Evolutionary conservation across 805 yeast genomes (phyloP).

Genomic region (Kodamaea fukazawae): DNA sequence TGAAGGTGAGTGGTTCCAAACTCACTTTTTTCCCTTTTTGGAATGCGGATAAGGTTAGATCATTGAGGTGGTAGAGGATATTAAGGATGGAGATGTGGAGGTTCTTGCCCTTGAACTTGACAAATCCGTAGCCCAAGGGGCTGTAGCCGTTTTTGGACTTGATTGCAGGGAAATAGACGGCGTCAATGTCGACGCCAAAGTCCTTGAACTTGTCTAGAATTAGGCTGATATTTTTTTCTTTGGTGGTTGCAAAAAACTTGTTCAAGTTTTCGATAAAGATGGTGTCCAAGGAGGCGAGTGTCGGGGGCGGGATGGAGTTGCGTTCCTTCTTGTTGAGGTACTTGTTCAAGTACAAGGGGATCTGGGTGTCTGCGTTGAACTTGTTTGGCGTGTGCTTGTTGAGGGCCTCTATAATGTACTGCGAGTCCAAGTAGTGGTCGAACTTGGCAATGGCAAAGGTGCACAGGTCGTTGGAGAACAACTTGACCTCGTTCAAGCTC

Average conservation of each 20-base stretch:
- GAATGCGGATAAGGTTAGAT: slow-evolving; percentile 28
- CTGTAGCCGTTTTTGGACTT: slow-evolving; percentile 1
- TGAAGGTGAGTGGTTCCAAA: too few species aligned
- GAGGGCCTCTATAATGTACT: slow-evolving; percentile 20
- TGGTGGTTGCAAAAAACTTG: slow-evolving; percentile 46
- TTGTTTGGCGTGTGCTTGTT: slow-evolving; percentile 19
- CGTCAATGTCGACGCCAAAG: slow-evolving; percentile 46
- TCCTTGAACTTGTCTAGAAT: slow-evolving; percentile 40
- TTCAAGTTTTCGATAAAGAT: slow-evolving; percentile 44
- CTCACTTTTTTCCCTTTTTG: too few species aligned
- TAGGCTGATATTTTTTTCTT: background rate
- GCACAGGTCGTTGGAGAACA: slow-evolving; percentile 16
- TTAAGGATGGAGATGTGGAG: slow-evolving; percentile 47
- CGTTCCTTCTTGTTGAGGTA: slow-evolving; percentile 67
- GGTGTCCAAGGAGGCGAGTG: slow-evolving; percentile 17
- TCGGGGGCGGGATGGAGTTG: slow-evolving; percentile 3
- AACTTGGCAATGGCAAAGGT: slow-evolving; percentile 29
- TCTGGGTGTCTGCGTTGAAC: slow-evolving; percentile 26
- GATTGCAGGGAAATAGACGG: slow-evolving; percentile 49
- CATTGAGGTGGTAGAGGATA: slow-evolving; percentile 49
- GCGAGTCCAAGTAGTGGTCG: slow-evolving; percentile 34
- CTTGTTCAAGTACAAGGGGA: slow-evolving; percentile 52
- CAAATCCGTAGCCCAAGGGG: slow-evolving; percentile 45
- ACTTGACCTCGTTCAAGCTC: slow-evolving; percentile 20
- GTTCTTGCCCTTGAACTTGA: slow-evolving; percentile 38